These are phyloP conservation scores for Lipomyces spencermartinsiae DNA, from an alignment of 805 yeast genomes.

Conservation along the genomic window DNA sequence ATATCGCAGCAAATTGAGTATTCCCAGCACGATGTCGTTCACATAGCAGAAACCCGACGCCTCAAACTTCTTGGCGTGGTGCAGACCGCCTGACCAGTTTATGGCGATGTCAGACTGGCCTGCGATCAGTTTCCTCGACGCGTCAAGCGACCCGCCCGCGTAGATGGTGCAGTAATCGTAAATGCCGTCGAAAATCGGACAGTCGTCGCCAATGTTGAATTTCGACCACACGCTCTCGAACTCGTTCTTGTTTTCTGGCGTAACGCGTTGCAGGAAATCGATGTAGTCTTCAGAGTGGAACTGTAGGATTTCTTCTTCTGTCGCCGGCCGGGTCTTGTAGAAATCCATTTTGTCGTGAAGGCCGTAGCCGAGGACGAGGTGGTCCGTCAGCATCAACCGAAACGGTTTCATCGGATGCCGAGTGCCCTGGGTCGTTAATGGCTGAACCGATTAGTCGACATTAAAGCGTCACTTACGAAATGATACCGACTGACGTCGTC, in stretches of 20 bases:
- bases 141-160: constrained; percentile 91
- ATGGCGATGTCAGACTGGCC: constrained; percentile 91
- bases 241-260: constrained; percentile 32
- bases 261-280: constrained; percentile 63
- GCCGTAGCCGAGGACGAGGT: constrained; percentile 81
- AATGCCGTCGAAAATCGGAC: constrained; percentile 81
- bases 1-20: constrained; percentile 75
- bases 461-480: constrained; percentile 54
- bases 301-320: constrained; percentile 74
- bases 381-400: constrained; percentile 91
- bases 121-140: constrained; percentile 78
- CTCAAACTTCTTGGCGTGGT: constrained; percentile 88
- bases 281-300: constrained; percentile 91
- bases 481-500: constrained; percentile 75
- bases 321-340: constrained; percentile 82
- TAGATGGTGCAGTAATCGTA: constrained; percentile 78
- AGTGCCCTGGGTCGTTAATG: constrained; percentile 58
- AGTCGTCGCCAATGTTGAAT: constrained; percentile 91
- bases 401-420: constrained; percentile 99
- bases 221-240: constrained; percentile 54
- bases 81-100: constrained; percentile 92
- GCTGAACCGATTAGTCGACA: neutral
- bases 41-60: constrained; percentile 92
- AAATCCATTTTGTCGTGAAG: constrained; percentile 89
- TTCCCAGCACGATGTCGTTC: constrained; percentile 87